Evolutionary conservation across 768 basidiomycete genomes (phyloP).

Genomic region (Mycena olivaceomarginata): DNA sequence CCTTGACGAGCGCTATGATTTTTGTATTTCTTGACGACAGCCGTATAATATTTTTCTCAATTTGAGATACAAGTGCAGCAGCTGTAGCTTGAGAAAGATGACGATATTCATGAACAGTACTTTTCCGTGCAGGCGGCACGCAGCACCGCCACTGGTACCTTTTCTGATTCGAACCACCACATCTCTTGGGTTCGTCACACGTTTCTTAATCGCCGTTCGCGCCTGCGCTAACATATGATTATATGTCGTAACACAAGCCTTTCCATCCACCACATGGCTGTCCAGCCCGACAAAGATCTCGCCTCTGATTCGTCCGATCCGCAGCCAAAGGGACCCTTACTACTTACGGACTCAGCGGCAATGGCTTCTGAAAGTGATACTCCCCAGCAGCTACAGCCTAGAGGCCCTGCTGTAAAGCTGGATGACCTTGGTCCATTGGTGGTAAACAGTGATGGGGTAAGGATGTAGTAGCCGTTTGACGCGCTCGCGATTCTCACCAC

Average conservation of each 20-base stretch:
- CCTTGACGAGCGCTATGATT: slow-evolving; percentile 14
- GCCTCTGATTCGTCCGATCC: slow-evolving; percentile 3
- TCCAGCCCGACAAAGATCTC: slow-evolving; percentile 3
- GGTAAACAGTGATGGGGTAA: slow-evolving; percentile 80
- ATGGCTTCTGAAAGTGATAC: slow-evolving; percentile 5
- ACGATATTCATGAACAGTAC: too few species aligned
- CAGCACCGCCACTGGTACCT: slow-evolving; percentile 7
- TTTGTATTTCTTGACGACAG: slow-evolving; percentile 8
- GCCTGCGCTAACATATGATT: background rate
- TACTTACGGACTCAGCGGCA: slow-evolving; percentile 24
- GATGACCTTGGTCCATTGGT: slow-evolving; percentile 81
- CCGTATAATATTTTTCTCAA: background rate
- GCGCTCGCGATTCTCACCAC: background rate
- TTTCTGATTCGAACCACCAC: slow-evolving; percentile 11
- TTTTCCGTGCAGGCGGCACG: too few species aligned
- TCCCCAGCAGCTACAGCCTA: slow-evolving; percentile 33
- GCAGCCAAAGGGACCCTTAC: slow-evolving; percentile 7
- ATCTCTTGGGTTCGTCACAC: background rate
- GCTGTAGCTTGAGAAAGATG: too few species aligned
- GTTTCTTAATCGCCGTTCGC: too few species aligned
- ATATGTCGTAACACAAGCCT: background rate
- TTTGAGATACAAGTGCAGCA: too few species aligned
- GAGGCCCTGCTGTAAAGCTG: slow-evolving; percentile 63
- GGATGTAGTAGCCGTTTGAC: slow-evolving; percentile 34
- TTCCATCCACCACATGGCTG: background rate